phyloP scores from a whole-genome alignment of 331 rosid species.

The Erythrophleum ivorense region DNA sequence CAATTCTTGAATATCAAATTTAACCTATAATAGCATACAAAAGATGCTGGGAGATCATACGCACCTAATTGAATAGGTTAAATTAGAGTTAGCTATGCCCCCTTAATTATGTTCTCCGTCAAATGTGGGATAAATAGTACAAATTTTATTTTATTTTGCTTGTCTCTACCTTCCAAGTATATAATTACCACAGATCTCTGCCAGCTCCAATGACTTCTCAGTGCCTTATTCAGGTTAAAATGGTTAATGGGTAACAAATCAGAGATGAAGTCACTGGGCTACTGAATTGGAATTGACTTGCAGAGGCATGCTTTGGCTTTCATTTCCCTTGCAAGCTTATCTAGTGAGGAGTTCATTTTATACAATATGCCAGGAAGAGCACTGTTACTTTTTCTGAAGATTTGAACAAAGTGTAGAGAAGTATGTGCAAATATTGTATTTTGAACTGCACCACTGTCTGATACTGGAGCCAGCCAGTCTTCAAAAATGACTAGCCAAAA shows the following conservation, averaged over 20 bases:
- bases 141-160: background rate
- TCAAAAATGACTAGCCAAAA: background rate
- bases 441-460: background rate
- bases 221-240: background rate
- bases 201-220: conserved; percentile 39
- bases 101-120: background rate
- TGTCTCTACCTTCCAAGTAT: conserved; percentile 41
- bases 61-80: background rate
- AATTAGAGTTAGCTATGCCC: background rate
- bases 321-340: background rate
- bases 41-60: background rate
- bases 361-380: background rate
- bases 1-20: background rate
- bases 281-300: background rate
- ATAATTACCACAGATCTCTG: conserved; percentile 43
- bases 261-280: background rate
- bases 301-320: background rate
- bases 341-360: background rate
- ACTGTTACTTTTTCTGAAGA: background rate
- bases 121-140: background rate
- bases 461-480: background rate
- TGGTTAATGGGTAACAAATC: background rate
- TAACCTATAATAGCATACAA: background rate
- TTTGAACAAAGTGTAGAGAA: background rate
- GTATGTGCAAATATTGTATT: background rate